Evolutionary conservation across 371 early-diverging fungal genomes (phyloP), one percentile per base, ranked within the genome.

Genomic region (Neoconidiobolus thromboides): DNA sequence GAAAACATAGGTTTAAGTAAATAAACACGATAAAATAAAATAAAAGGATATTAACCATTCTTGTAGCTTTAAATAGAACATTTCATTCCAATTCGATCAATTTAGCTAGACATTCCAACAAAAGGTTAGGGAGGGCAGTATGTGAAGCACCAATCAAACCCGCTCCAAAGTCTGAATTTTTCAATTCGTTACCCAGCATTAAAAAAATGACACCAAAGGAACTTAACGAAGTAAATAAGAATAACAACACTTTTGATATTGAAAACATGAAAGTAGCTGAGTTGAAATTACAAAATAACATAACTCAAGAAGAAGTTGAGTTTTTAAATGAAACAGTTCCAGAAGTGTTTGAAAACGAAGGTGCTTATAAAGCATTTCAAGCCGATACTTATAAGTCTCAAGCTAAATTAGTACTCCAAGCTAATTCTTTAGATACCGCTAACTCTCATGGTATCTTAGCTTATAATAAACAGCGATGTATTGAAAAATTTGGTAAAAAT

Each of bases 401-500:
- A 67, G 77, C 75, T 2, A 88, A 90, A 61, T 71, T 85, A 44
- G 71, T 93, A 47, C 73, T 85, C 48, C 76, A 86, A 48, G 76
- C 91, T 43, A 67, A 89, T 43, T 70, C 81, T 38, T 68, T 95
- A 60, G 83, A 86, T 61, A 91, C 89, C 62, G 83, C 84, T 15
- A 82, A 79, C 65, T 76, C 80, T 58, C 80, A 81, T 63, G 80
- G 80, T 60, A 76, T 91, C 39, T 71, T 73, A 60, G 71, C 83
- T 52, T 87, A 80, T 74, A 96, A 96, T 67, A 70, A 81, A 44
- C 73, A 74, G 63, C 71, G 79, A 57, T 81, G 87, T 2, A 71
- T 91, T 37, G 82, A 85, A 55, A 70, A 83, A 67, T 93, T 93
- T 72, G 83, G 83, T 46, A 70, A 82, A 61, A 71, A 71, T 46